Conservation (phyloP, 352 stramenopile species). For the Phytopythium kandeliae region DNA sequence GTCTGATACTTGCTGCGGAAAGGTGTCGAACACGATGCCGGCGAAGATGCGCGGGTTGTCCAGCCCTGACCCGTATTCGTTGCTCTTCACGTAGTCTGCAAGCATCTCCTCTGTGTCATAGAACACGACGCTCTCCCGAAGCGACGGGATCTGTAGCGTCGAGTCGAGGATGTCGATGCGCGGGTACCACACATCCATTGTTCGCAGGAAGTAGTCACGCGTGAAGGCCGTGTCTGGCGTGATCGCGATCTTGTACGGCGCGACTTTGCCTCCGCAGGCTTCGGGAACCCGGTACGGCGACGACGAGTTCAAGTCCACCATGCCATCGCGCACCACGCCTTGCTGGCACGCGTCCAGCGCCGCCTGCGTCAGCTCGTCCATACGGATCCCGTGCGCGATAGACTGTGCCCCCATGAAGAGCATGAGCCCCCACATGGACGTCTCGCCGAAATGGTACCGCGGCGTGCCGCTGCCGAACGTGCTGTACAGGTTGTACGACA, state of each 20-base stretch:
- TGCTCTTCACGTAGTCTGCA: conserved; percentile 38
- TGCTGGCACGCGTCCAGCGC: conserved; percentile 15
- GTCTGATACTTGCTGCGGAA: conserved; percentile 14
- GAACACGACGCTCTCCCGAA: conserved; percentile 40
- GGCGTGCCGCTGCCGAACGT: conserved; percentile 10
- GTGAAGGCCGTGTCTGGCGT: conserved; percentile 46
- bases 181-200: conserved; percentile 51
- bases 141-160: conserved; percentile 32
- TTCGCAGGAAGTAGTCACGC: conserved; percentile 43
- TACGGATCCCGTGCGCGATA: conserved; percentile 24
- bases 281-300: conserved; percentile 26
- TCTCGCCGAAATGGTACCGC: conserved; percentile 15
- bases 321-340: conserved; percentile 24
- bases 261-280: conserved; percentile 31
- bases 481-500: conserved; percentile 48
- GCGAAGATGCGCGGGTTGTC: conserved; percentile 43
- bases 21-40: conserved; percentile 47
- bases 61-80: conserved; percentile 30
- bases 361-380: conserved; percentile 30
- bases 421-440: conserved; percentile 50
- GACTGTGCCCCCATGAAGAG: conserved; percentile 40
- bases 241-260: conserved; percentile 57
- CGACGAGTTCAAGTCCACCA: conserved; percentile 24
- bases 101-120: conserved; percentile 29
- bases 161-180: conserved; percentile 28